phyloP scores from a whole-genome alignment of 2,329 filamentous ascomycete genomes.

The Penicillium brasilianum region DNA sequence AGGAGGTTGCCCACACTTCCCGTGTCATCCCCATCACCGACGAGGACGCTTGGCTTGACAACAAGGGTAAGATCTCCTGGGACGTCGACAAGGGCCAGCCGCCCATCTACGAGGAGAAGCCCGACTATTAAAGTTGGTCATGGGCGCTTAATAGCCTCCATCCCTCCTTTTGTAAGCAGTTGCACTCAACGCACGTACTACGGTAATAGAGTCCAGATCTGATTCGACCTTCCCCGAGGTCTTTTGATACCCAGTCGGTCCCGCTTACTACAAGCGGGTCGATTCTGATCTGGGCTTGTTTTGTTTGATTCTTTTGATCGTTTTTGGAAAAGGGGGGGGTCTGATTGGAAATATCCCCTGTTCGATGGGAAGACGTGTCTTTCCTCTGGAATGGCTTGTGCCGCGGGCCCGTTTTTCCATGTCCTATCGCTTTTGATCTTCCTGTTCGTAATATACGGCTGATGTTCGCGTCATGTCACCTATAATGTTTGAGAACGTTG shows the following conservation, averaged over 20 bases:
- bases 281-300: constrained; percentile 21
- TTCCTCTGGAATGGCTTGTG: neutral
- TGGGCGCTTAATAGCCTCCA: neutral
- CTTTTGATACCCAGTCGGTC: constrained; percentile 31
- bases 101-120: constrained; percentile 64
- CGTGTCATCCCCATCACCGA: constrained; percentile 80
- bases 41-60: constrained; percentile 71
- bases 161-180: constrained; percentile 1
- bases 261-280: neutral
- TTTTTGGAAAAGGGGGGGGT: neutral
- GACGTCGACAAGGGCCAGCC: constrained; percentile 60
- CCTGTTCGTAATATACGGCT: constrained; percentile 25
- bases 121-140: constrained; percentile 53
- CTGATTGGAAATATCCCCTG: neutral
- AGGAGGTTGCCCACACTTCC: constrained; percentile 75
- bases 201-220: constrained; percentile 4
- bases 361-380: neutral
- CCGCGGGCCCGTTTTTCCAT: neutral
- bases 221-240: constrained; percentile 8
- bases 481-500: constrained; percentile 23
- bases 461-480: constrained; percentile 23
- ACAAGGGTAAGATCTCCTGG: constrained; percentile 70
- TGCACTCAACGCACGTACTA: neutral
- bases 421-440: constrained; percentile 4
- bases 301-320: constrained; percentile 10